Conservation (phyloP, 805 yeast species). For the Lipomyces starkeyi region DNA sequence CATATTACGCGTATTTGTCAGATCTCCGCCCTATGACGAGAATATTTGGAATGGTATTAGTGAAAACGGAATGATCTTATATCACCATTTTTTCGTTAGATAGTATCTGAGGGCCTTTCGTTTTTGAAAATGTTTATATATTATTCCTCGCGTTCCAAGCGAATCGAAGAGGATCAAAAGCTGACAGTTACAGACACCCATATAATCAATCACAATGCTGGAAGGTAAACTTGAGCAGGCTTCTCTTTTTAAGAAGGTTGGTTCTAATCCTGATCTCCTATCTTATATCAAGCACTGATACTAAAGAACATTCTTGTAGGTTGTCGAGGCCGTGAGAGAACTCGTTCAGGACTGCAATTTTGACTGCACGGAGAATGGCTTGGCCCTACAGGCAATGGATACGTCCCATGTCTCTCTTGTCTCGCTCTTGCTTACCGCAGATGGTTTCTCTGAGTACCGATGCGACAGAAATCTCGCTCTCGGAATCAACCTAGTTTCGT, state of each 20-base stretch:
- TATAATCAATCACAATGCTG: constrained; percentile 62
- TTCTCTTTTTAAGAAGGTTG: constrained; percentile 77
- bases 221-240: constrained; percentile 98
- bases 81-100: constrained; percentile 31
- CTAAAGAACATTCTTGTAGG: constrained; percentile 45
- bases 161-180: not conserved
- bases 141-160: not conserved
- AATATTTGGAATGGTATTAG: constrained; percentile 9
- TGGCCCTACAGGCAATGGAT: constrained; percentile 96
- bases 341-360: constrained; percentile 94
- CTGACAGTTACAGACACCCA: constrained; percentile 1
- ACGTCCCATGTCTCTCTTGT: constrained; percentile 94
- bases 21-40: constrained; percentile 24
- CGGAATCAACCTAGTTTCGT: constrained; percentile 88
- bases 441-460: constrained; percentile 89
- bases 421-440: constrained; percentile 82
- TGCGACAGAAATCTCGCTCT: constrained; percentile 92
- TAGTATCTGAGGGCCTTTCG: constrained; percentile 32
- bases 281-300: constrained; percentile 13
- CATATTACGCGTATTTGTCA: not conserved
- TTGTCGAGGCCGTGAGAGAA: constrained; percentile 92
- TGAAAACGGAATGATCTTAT: constrained; percentile 15
- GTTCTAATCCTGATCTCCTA: constrained; percentile 28
- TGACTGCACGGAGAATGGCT: constrained; percentile 94
- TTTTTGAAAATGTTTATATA: not conserved